A percentile compares a stretch with the other conserved stretches of the same genome.
Conservation (phyloP, 2,329 filamentous ascomycete species). For the Elsinoe fawcettii region DNA sequence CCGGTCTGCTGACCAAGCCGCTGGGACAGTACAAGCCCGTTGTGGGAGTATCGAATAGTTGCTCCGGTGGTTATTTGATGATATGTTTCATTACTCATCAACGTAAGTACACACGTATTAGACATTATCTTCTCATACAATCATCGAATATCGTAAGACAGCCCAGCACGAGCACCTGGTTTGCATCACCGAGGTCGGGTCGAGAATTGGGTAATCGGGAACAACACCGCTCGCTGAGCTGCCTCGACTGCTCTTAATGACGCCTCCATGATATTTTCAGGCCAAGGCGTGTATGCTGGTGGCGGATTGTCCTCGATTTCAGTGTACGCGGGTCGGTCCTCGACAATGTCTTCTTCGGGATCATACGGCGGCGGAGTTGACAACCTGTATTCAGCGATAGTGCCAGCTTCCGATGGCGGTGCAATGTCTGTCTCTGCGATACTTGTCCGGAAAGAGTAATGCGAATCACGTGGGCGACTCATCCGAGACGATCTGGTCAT, state of each 20-base stretch:
- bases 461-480: neutral
- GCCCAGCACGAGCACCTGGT: too few relatives aligned
- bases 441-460: neutral
- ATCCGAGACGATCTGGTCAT: neutral
- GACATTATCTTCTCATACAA: neutral
- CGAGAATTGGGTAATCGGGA: neutral
- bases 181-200: neutral
- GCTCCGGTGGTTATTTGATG: too few relatives aligned
- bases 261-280: neutral
- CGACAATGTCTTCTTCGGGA: neutral
- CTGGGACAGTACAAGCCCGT: too few relatives aligned
- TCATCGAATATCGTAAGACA: too few relatives aligned
- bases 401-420: neutral
- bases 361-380: neutral
- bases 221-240: neutral
- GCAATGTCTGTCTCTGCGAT: neutral
- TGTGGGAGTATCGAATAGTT: too few relatives aligned
- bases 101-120: neutral
- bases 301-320: constrained; percentile 1
- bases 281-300: neutral
- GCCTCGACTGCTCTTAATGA: constrained; percentile 1
- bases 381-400: neutral
- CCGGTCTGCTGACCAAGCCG: too few relatives aligned
- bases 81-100: neutral
- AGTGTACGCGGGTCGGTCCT: neutral